Conservation (phyloP, 2,329 filamentous ascomycete genomes). For the Paraconiothyrium brasiliense region DNA sequence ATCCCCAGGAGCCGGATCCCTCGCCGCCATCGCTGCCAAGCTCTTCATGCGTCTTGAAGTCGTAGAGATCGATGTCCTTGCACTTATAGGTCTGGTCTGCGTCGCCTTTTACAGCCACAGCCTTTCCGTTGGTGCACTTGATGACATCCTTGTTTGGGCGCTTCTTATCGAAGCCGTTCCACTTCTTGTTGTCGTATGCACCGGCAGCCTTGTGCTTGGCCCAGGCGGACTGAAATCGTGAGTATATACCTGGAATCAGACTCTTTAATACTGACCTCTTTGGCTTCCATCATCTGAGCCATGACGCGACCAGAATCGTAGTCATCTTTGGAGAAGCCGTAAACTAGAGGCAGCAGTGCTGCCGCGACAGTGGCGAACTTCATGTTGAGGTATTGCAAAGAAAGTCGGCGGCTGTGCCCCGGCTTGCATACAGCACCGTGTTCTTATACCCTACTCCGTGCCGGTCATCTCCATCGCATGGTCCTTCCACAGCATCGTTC, state of each 20-base stretch:
- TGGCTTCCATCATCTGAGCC: constrained; percentile 45
- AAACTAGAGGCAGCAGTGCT: constrained; percentile 42
- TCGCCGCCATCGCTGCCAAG: constrained; percentile 58
- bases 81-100: constrained; percentile 53
- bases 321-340: constrained; percentile 39
- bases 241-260: constrained; percentile 13
- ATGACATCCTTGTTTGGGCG: constrained; percentile 39
- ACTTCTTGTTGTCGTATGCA: constrained; percentile 42
- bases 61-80: constrained; percentile 62
- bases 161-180: constrained; percentile 43
- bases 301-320: constrained; percentile 47
- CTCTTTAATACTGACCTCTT: constrained; percentile 34
- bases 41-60: constrained; percentile 65
- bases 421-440: constrained; percentile 7
- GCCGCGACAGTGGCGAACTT: constrained; percentile 44
- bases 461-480: background rate
- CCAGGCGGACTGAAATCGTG: constrained; percentile 39
- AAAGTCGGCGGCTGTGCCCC: background rate
- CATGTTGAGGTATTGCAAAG: constrained; percentile 31
- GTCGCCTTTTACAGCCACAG: constrained; percentile 49
- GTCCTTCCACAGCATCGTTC: constrained; percentile 10
- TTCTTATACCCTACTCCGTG: background rate
- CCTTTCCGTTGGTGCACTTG: constrained; percentile 46
- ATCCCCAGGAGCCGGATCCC: constrained; percentile 62
- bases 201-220: constrained; percentile 43